A percentile compares a stretch with the other conserved stretches of the same genome.
phyloP scores from a whole-genome alignment of 257 asterid genomes.

The Fraxinus excelsior region DNA sequence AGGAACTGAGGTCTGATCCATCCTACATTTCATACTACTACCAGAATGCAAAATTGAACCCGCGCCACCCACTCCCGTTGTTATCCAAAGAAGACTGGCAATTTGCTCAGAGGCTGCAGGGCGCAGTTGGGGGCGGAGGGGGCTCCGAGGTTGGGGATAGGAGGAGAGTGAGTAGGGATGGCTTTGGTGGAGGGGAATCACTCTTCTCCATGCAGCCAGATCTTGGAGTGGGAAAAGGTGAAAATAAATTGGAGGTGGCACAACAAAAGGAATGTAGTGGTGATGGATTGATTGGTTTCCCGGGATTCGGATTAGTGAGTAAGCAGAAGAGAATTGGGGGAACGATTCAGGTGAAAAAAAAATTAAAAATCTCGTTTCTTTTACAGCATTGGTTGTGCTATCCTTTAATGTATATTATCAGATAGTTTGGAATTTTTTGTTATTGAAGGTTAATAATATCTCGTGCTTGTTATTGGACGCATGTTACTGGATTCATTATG shows the following conservation, averaged over 20 bases:
- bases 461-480: not conserved
- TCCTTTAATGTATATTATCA: not conserved
- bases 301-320: conserved; percentile 49
- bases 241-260: conserved; percentile 31
- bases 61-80: conserved; percentile 66
- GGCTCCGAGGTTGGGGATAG: conserved; percentile 53
- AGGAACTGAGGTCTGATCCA: conserved; percentile 77
- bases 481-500: not conserved
- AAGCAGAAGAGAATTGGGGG: conserved; percentile 58
- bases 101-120: conserved; percentile 44
- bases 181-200: conserved; percentile 40
- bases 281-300: conserved; percentile 60
- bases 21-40: conserved; percentile 60
- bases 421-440: not conserved
- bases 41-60: conserved; percentile 68
- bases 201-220: conserved; percentile 53
- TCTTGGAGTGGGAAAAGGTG: conserved; percentile 44
- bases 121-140: conserved; percentile 30
- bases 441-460: not conserved
- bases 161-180: conserved; percentile 40
- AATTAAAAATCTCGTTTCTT: not conserved
- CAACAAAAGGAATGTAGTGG: conserved; percentile 51
- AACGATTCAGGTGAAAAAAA: conserved; percentile 60
- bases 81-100: conserved; percentile 53
- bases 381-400: not conserved